Percentiles rank a stretch among this genome's conserved stretches.
These are phyloP conservation scores for Emmonsiellopsis sp. DNA, from an alignment of 2,329 filamentous ascomycete species.

Conservation along the genomic window DNA sequence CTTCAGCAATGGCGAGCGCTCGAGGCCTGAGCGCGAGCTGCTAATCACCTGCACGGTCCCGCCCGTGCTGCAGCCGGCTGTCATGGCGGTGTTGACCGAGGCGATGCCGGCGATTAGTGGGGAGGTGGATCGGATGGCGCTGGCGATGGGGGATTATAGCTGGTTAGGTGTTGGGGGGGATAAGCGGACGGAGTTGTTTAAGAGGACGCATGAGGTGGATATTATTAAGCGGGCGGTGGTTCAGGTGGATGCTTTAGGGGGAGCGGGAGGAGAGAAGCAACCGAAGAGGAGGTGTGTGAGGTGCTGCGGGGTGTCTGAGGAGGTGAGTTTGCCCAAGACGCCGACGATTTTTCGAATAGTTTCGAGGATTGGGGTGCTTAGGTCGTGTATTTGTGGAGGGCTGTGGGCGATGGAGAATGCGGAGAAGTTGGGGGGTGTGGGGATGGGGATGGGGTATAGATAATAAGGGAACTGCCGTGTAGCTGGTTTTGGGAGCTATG, in stretches of 20 bases:
- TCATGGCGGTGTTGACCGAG: conserved; percentile 40
- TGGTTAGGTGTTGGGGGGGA: conserved; percentile 60
- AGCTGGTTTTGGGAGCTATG: background rate
- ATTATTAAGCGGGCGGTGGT: conserved; percentile 42
- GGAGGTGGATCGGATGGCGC: conserved; percentile 53
- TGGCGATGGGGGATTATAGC: conserved; percentile 65
- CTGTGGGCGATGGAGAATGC: conserved; percentile 29
- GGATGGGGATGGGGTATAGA: background rate
- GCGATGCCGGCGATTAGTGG: conserved; percentile 49
- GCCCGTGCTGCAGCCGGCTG: conserved; percentile 39
- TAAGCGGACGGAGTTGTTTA: conserved; percentile 49
- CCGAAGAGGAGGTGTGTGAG: conserved; percentile 47
- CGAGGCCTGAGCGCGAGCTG: conserved; percentile 44
- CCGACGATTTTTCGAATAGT: conserved; percentile 28
- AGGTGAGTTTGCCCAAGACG: conserved; percentile 37
- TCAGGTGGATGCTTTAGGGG: conserved; percentile 4
- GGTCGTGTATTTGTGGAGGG: conserved; percentile 33
- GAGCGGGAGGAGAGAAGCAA: conserved; percentile 4
- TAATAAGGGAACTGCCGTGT: too few species aligned
- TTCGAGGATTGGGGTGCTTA: conserved; percentile 27
- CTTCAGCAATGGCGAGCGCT: conserved; percentile 37
- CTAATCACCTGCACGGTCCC: conserved; percentile 46
- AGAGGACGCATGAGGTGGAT: conserved; percentile 51
- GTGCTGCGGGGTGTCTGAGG: conserved; percentile 59
- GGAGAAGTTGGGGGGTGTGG: background rate